A percentile compares a stretch with the other conserved stretches of the same genome.
phyloP scores from a whole-genome alignment of 2,329 filamentous ascomycete genomes.

The Penicillium vulpinum region DNA sequence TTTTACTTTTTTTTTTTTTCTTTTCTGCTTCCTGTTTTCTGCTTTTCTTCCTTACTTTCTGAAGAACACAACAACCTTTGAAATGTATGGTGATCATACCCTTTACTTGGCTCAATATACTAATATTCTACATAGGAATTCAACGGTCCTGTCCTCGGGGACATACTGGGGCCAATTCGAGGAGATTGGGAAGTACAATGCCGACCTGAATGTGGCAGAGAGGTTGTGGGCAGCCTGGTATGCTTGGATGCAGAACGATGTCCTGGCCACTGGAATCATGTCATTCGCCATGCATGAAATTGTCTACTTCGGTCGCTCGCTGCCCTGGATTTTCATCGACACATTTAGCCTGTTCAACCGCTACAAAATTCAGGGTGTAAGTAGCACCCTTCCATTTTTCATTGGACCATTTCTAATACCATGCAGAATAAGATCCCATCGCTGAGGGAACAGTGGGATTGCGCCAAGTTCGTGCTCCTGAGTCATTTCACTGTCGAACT shows the following conservation, averaged over 20 bases:
- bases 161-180: constrained; percentile 68
- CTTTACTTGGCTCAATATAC: not conserved
- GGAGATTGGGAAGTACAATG: constrained; percentile 70
- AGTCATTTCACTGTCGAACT: constrained; percentile 98
- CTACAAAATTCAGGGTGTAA: constrained; percentile 89
- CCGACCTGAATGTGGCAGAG: constrained; percentile 83
- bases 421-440: constrained; percentile 78
- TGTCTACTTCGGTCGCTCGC: constrained; percentile 87
- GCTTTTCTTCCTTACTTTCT: not conserved
- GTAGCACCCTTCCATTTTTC: constrained; percentile 32
- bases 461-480: constrained; percentile 86
- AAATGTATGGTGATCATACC: constrained; percentile 13
- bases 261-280: constrained; percentile 94
- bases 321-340: constrained; percentile 94
- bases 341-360: constrained; percentile 81
- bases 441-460: constrained; percentile 90
- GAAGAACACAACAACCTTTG: not conserved
- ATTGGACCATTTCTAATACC: not conserved
- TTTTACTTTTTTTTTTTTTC: not conserved
- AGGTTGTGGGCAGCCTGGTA: constrained; percentile 96
- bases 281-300: constrained; percentile 93
- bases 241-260: constrained; percentile 96
- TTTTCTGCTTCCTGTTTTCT: too few relatives aligned
- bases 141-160: constrained; percentile 49
- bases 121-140: constrained; percentile 45